Base-by-base conservation (phyloP, 441 rosid species). In the Flueggea neowawraea region DNA sequence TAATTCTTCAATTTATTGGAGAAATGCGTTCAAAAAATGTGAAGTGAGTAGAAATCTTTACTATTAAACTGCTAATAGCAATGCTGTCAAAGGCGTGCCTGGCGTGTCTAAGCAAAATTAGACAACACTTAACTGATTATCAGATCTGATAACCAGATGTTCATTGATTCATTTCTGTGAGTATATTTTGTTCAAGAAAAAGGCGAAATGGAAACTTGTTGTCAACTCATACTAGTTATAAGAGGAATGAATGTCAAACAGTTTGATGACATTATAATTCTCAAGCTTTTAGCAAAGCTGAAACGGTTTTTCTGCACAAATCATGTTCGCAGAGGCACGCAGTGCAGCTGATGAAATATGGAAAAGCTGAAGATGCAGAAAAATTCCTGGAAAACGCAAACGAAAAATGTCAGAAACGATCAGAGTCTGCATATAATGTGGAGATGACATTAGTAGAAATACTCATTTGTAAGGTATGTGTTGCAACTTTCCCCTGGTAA, bases 381-480 rank as follows among this genome's bases (percentile, higher is more conserved):
- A 47, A 33, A 2, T 67, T 65, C 54, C 70, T 82, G 53, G 49
- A 66, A 57, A 54, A 70, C 5, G 80, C 77, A 39, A 69, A 65
- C 61, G 31, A 62, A 41, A 50, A 54, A 13, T 73, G 67, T 73
- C 52, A 66, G 65, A 16, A 65, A 13, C 80, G 78, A 65, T 64
- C 79, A 7, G 87, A 82, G 68, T 68, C 81, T 50, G 82, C 76
- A 43, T 79, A 81, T 55, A 52, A 78, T 52, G 70, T 80, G 49
- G 83, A 76, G 61, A 84, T 87, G 86, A 75, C 76, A 39, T 70
- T 82, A 36, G 80, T 80, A 3, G 85, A 87, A 52, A 74, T 84
- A 58, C 75, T 87, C 41, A 84, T 87, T 28, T 68, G 73, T 57
- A 81, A 73, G 86, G 90, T 82, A 7, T 3, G 45, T 43, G 1